Evolutionary conservation across 2,329 filamentous ascomycete genomes (phyloP).

Genomic region (Aureobasidium sp.): DNA sequence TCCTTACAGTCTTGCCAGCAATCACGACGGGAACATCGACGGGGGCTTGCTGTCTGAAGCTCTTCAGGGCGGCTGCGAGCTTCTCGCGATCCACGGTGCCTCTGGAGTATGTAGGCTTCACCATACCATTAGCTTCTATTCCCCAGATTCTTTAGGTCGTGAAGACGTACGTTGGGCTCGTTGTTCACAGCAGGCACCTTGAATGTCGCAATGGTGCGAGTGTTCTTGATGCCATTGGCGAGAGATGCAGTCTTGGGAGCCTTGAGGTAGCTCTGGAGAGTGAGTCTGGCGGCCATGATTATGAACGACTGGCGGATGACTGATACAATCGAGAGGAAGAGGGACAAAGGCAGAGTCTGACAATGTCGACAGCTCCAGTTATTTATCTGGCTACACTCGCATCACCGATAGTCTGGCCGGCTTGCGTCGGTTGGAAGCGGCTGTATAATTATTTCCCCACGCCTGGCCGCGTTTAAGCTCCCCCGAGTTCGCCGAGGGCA

Average conservation of each 20-base stretch:
- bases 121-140: neutral
- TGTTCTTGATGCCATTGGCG: constrained; percentile 15
- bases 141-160: neutral
- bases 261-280: constrained; percentile 14
- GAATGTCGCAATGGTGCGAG: constrained; percentile 66
- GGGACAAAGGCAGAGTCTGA: constrained; percentile 4
- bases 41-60: constrained; percentile 60
- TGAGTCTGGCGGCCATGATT: constrained; percentile 13
- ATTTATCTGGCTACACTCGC: constrained; percentile 1
- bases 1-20: constrained; percentile 66
- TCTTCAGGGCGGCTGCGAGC: constrained; percentile 66
- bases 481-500: neutral
- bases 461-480: constrained; percentile 2
- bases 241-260: constrained; percentile 7
- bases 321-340: neutral
- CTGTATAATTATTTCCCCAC: neutral
- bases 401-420: constrained; percentile 4
- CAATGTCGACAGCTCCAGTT: constrained; percentile 7
- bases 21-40: constrained; percentile 77
- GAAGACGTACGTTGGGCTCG: constrained; percentile 77
- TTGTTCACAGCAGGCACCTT: constrained; percentile 81
- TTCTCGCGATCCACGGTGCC: constrained; percentile 71
- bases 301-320: neutral
- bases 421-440: constrained; percentile 8
- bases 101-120: constrained; percentile 80